Evolutionary conservation across 306 rosid genomes (phyloP).

Genomic region (Begonia loranthoides): DNA sequence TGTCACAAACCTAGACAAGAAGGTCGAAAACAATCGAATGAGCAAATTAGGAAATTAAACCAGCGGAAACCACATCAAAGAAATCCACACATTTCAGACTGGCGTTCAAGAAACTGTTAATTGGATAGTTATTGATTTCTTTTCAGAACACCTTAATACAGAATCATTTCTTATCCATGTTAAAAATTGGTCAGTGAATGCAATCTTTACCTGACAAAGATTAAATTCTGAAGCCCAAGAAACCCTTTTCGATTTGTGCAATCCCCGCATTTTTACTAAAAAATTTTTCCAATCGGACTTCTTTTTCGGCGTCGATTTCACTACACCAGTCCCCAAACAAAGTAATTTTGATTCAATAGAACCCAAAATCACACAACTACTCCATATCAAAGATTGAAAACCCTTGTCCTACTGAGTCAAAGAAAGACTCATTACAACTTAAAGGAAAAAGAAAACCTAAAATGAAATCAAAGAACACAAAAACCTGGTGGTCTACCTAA

Average conservation of each 20-base stretch:
- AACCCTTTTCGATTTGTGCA: constrained; percentile 57
- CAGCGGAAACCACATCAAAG: neutral
- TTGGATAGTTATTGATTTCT: constrained; percentile 3
- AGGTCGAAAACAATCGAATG: neutral
- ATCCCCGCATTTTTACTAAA: constrained; percentile 57
- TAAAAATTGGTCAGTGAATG: constrained; percentile 19
- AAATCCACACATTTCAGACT: neutral
- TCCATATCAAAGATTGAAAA: neutral
- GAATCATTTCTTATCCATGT: constrained; percentile 13
- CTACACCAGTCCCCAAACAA: no score
- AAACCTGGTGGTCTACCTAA: no score
- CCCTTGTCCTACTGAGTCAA: neutral
- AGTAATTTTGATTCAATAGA: no score
- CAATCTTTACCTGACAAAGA: constrained; percentile 77
- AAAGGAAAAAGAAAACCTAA: constrained; percentile 7
- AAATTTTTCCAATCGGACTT: constrained; percentile 6
- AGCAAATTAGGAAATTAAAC: neutral
- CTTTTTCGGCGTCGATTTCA: neutral
- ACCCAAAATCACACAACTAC: no score
- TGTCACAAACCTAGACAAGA: neutral
- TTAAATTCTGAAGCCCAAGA: constrained; percentile 80
- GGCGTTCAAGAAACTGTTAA: constrained; percentile 2
- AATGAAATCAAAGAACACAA: no score
- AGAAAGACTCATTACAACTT: neutral
- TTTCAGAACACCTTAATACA: neutral